phyloP scores from a whole-genome alignment of 139 green algal species.

The Pseudopediastrum boryanum region DNA sequence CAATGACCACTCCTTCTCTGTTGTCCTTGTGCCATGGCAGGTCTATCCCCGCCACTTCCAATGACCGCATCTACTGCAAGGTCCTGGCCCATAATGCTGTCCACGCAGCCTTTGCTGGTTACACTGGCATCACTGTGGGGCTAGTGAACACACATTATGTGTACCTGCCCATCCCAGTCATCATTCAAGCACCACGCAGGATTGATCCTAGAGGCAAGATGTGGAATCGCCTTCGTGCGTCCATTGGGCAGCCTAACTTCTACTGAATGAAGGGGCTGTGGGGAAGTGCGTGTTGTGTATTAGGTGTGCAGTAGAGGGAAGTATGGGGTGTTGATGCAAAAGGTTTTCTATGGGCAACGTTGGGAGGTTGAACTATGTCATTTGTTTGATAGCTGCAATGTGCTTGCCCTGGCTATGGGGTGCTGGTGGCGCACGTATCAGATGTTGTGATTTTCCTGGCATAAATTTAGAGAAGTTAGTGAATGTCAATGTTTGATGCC shows the following conservation, averaged over 20 bases:
- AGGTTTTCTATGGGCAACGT: no score
- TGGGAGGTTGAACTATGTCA: no score
- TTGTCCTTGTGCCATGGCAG: no score
- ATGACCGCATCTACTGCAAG: conserved; percentile 95
- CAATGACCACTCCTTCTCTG: no score
- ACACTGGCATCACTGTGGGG: conserved; percentile 76
- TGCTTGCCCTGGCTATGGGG: no score
- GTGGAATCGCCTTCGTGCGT: conserved; percentile 85
- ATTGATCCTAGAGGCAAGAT: conserved; percentile 88
- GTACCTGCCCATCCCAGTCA: conserved; percentile 84
- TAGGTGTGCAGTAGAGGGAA: no score
- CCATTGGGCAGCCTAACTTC: conserved; percentile 88
- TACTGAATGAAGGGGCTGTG: conserved; percentile 3
- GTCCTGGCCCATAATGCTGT: conserved; percentile 94
- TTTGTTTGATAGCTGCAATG: no score
- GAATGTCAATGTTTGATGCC: no score
- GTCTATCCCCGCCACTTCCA: conserved; percentile 82
- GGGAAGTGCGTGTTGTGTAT: neutral
- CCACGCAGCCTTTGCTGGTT: conserved; percentile 94
- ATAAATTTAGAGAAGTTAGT: no score
- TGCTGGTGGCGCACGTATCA: no score
- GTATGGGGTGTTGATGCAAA: no score
- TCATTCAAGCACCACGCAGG: conserved; percentile 79
- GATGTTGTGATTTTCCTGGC: no score
- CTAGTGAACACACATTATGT: conserved; percentile 97